Base-by-base conservation (phyloP, 768 basidiomycete genomes). In the Clavaria fumosa region DNA sequence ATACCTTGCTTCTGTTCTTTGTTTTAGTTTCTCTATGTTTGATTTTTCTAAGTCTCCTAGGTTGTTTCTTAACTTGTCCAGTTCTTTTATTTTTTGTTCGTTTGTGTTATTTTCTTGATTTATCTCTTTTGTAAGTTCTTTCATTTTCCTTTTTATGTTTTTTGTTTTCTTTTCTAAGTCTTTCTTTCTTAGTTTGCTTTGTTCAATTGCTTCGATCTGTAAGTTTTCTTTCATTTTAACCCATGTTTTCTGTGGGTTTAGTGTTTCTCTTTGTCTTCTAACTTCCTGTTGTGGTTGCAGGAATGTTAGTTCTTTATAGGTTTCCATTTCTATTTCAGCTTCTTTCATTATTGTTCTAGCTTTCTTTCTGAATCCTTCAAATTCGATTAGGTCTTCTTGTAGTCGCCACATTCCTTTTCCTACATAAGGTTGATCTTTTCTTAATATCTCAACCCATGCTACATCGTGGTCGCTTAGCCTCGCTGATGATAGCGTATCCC, bases 331-430 rank as follows among this genome's bases (percentile, higher is more conserved):
- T 14, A 9, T 28, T 28, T 28, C 26, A 28, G 9, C 9, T 28
- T 28, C 26, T 28, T 9, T 9, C 26, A 35, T 35, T 26, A n/a
- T 22, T 27, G 46, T 30, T 14, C 34, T n/a, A 1, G 27, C 31
- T 27, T 35, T 35, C 12, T 37, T n/a, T 22, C 22, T 39, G 9
- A 54, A 37, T 9, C 38, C 30, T 18, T 45, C 41, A 32, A 57
- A 50, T 38, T 46, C 49, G 1, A 50, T 22, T 10, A 51, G 4
- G 26, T 38, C 40, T 9, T 1, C 7, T 4, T 54, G 55, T 4
- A 59, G 47, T 1, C 43, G 23, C 57, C 59, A 62, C 23, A 57
- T 39, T 5, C 59, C 62, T 36, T 43, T 43, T 0, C 59, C 59
- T n/a, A 53, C 46, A n/a, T 28, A 26, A 11, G 61, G 55, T 14